These are phyloP conservation scores for Phytomonas francai DNA, from an alignment of 208 protist species.

Conservation along the genomic window DNA sequence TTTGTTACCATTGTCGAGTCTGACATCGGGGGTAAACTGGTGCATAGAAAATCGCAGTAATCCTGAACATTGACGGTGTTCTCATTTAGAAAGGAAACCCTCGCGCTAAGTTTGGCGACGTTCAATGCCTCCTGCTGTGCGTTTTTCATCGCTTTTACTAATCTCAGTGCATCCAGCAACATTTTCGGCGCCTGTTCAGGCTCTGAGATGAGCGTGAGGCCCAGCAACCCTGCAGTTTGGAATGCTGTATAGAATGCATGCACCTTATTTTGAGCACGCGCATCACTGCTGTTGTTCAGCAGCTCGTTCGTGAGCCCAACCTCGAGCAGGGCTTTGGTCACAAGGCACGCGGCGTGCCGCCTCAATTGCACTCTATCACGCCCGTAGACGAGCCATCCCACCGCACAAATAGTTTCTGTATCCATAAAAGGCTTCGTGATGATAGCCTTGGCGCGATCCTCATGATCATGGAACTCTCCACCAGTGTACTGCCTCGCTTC, in stretches of 20 bases:
- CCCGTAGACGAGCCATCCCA: conserved; percentile 76
- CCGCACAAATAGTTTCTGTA: conserved; percentile 71
- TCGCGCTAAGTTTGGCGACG: conserved; percentile 57
- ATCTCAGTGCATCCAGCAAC: conserved; percentile 45
- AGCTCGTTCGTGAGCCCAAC: conserved; percentile 43
- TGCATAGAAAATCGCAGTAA: conserved; percentile 86
- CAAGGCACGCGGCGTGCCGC: conserved; percentile 66
- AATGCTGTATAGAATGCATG: conserved; percentile 81
- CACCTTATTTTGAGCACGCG: conserved; percentile 32
- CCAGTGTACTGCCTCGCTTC: conserved; percentile 70
- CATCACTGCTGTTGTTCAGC: conserved; percentile 39
- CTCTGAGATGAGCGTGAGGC: conserved; percentile 54
- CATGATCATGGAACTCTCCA: conserved; percentile 76
- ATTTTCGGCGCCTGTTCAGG: conserved; percentile 50
- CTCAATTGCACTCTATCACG: conserved; percentile 35
- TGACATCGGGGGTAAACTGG: conserved; percentile 37
- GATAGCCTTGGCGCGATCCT: conserved; percentile 80
- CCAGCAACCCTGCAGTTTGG: conserved; percentile 68
- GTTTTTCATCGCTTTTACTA: conserved; percentile 36
- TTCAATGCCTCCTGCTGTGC: conserved; percentile 17
- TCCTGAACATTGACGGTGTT: conserved; percentile 62
- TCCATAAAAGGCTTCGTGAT: conserved; percentile 83
- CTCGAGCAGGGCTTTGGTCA: conserved; percentile 59
- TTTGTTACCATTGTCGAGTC: conserved; percentile 25
- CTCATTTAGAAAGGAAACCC: conserved; percentile 41